Base-by-base conservation (phyloP, 176 grass and related monocot species). In the Musa itinerans region DNA sequence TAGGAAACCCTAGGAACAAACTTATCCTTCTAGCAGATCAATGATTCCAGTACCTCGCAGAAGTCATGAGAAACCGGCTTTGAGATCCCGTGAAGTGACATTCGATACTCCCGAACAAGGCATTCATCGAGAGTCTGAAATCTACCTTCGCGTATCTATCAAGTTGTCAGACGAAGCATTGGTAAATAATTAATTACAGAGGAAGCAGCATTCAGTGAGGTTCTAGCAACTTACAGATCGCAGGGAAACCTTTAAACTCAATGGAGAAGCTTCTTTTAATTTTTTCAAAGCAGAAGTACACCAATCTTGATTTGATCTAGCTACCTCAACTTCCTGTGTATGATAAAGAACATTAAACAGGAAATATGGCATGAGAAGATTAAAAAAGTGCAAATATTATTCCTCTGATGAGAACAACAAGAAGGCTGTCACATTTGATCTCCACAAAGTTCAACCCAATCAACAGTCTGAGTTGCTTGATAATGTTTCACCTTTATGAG, bases 81-180 rank as follows among this genome's bases (percentile, higher is more conserved):
- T 21, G 86, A 99, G 55, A 89, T 74, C 17, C 86, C 88, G 78
- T 89, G 84, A 53, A 99, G 57, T 19, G 90, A 94, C 90, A 99
- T 93, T 52, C 95, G 83, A 65, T 91, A 99, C 76, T 99, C 95
- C 15, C 90, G 95, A 52, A 94, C 84, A 87, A 99, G 88, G 72
- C 90, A 99, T 83, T 99, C 88, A 80, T 98, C 95, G 9, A 99
- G 77, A 79, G 95, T 99, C 77, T 99, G 88, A 80, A 87, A 94
- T 79, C 95, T 91, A 76, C 90, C 95, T 83, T 99, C 90, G 2
- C 90, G 77, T 87, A 99, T 87, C 95, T 99, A 86, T 53, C 74
- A 50, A 21, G 66, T 52, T 52, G 27, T 27, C 69, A 87, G 16
- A 76, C 43, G 23, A 14, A 54, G 76, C 69, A 49, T 82, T 67